A percentile compares a stretch with the other conserved stretches of the same genome.
Conservation (phyloP, 1,284 basidiomycete species). For the Cutaneotrichosporon sp. region DNA sequence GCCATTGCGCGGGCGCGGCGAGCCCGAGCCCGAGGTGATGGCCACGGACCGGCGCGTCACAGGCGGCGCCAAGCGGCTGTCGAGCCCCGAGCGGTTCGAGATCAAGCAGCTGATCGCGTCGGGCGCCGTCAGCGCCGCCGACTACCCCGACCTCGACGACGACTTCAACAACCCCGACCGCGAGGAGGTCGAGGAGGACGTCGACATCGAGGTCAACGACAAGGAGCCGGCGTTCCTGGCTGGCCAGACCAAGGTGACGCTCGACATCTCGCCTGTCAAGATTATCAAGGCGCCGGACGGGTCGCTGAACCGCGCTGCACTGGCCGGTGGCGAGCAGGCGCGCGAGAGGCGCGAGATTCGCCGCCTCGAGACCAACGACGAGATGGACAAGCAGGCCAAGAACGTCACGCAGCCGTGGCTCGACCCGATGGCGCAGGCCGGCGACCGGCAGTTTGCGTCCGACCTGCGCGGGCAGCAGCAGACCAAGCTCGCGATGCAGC, state of each 20-base stretch:
- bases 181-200: constrained; percentile 88
- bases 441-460: constrained; percentile 88
- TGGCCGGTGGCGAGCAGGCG: constrained; percentile 87
- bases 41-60: constrained; percentile 64
- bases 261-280: constrained; percentile 96
- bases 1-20: constrained; percentile 33
- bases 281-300: constrained; percentile 94
- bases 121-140: constrained; percentile 85
- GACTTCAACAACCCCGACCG: constrained; percentile 76
- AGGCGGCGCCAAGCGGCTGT: constrained; percentile 77
- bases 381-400: constrained; percentile 87
- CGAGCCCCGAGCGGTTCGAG: constrained; percentile 98
- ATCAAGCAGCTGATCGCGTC: constrained; percentile 98
- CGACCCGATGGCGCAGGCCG: constrained; percentile 91
- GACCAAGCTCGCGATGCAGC: constrained; percentile 61
- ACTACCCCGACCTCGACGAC: constrained; percentile 95
- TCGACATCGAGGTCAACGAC: constrained; percentile 96
- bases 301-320: constrained; percentile 90
- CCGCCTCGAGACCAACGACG: constrained; percentile 91
- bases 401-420: constrained; percentile 96
- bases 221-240: constrained; percentile 95
- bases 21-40: constrained; percentile 31
- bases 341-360: constrained; percentile 93
- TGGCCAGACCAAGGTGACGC: constrained; percentile 91
- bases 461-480: constrained; percentile 69